phyloP scores from a whole-genome alignment of 2,329 filamentous ascomycete species.

The Beauveria bassiana region DNA sequence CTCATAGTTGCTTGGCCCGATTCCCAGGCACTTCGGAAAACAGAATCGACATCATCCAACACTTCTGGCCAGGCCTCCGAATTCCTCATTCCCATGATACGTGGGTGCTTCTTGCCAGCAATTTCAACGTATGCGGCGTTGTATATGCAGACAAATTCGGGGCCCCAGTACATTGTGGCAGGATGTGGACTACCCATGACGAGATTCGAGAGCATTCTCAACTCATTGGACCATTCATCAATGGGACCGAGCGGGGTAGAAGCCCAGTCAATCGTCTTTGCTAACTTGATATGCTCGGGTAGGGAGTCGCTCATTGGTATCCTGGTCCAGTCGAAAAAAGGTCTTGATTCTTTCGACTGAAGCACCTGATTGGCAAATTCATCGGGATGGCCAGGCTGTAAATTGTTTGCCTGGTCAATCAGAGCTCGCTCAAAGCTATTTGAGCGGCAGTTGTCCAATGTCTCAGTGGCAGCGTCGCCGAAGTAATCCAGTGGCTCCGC shows the following conservation, averaged over 20 bases:
- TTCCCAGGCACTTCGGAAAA: constrained; percentile 58
- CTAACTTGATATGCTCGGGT: constrained; percentile 65
- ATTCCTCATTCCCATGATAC: constrained; percentile 67
- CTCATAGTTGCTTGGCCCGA: constrained; percentile 78
- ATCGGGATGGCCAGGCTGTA: constrained; percentile 27
- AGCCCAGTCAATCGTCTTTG: constrained; percentile 65
- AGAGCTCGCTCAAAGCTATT: constrained; percentile 1
- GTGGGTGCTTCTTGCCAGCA: constrained; percentile 69
- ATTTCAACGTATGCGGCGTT: constrained; percentile 66
- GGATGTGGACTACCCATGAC: constrained; percentile 74
- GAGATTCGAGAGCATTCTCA: constrained; percentile 72
- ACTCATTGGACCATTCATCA: constrained; percentile 61
- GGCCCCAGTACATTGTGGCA: constrained; percentile 73
- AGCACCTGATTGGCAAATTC: constrained; percentile 36
- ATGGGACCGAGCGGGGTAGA: constrained; percentile 68
- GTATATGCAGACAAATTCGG: constrained; percentile 59
- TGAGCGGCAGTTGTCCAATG: constrained; percentile 15
- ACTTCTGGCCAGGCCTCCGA: constrained; percentile 64
- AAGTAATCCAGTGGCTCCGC: constrained; percentile 35
- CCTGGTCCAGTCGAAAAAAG: constrained; percentile 76
- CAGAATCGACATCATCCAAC: constrained; percentile 61
- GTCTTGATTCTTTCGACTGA: constrained; percentile 27
- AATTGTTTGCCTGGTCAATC: not conserved
- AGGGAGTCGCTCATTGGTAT: constrained; percentile 56
- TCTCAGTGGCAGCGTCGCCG: constrained; percentile 22